phyloP scores from a whole-genome alignment of 2,329 filamentous ascomycete species.

The Clonostachys byssicola region DNA sequence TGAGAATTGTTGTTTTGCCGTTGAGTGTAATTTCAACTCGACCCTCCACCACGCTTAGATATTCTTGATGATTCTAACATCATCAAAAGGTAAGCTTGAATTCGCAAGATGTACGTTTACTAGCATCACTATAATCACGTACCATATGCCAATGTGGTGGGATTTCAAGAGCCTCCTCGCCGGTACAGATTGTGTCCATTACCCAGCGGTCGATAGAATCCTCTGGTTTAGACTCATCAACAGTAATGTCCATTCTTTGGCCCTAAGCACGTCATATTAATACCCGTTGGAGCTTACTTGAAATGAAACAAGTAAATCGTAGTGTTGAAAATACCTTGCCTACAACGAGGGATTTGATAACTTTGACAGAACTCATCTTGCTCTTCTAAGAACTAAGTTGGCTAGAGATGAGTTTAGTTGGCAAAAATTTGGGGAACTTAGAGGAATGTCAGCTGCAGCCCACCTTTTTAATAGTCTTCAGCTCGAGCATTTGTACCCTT shows the following conservation, averaged over 20 bases:
- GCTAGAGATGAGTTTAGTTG: too few relatives aligned
- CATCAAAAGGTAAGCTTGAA: too few relatives aligned
- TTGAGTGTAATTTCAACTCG: conserved; percentile 1
- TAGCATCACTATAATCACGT: not conserved
- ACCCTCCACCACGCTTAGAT: conserved; percentile 3
- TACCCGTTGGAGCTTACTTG: conserved; percentile 10
- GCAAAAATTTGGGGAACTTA: too few relatives aligned
- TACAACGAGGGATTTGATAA: not conserved
- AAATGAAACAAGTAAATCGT: not conserved
- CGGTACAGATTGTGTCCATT: not conserved
- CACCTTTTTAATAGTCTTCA: too few relatives aligned
- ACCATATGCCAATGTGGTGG: conserved; percentile 6
- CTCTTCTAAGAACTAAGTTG: not conserved
- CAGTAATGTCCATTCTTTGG: conserved; percentile 1
- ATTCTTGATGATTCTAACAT: conserved; percentile 2
- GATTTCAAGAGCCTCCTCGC: conserved; percentile 2
- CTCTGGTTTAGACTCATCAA: conserved; percentile 5
- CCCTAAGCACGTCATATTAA: conserved; percentile 9
- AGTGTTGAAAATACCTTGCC: not conserved
- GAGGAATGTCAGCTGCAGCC: too few relatives aligned
- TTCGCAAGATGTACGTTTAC: too few relatives aligned
- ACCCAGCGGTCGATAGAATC: conserved; percentile 4
- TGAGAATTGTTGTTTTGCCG: conserved; percentile 2
- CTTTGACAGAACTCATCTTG: conserved; percentile 2
- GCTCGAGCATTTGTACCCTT: too few relatives aligned